Evolutionary conservation across 495 filamentous ascomycete genomes (phyloP).

Genomic region (Neurospora sp.): DNA sequence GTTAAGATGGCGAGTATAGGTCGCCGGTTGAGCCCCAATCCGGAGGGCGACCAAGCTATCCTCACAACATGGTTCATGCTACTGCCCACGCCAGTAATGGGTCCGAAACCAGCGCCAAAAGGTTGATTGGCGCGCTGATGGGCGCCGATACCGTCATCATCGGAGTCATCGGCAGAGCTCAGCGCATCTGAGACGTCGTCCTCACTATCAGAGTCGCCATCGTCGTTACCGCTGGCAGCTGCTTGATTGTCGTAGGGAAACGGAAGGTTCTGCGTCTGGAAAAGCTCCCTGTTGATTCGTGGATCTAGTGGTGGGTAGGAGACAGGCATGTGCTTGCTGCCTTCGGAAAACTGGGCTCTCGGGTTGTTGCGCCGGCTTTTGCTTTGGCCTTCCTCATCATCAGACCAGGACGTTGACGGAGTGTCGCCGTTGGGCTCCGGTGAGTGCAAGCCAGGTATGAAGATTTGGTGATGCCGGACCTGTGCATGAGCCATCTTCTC

Average conservation of each 20-base stretch:
- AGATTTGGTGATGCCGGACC: background rate
- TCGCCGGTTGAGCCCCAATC: conserved; percentile 33
- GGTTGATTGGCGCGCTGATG: conserved; percentile 14
- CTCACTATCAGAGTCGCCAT: conserved; percentile 6
- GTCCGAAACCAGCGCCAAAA: conserved; percentile 32
- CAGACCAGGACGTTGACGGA: conserved; percentile 7
- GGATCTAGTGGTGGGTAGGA: conserved; percentile 26
- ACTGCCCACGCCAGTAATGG: conserved; percentile 33
- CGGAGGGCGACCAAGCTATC: conserved; percentile 36
- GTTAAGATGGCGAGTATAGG: conserved; percentile 34
- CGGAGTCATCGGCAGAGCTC: conserved; percentile 2
- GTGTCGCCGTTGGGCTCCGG: conserved; percentile 8
- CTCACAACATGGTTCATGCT: conserved; percentile 38
- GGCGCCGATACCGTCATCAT: conserved; percentile 1
- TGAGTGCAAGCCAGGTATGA: conserved; percentile 12
- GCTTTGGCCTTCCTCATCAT: conserved; percentile 9
- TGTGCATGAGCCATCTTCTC: background rate
- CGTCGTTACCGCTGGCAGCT: background rate
- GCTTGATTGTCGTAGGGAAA: conserved; percentile 15
- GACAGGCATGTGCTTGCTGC: conserved; percentile 26
- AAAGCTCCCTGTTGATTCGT: conserved; percentile 27
- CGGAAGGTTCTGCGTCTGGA: conserved; percentile 9
- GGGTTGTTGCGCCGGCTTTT: conserved; percentile 7
- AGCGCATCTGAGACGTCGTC: background rate
- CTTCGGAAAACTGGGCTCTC: conserved; percentile 22